phyloP scores from a whole-genome alignment of 208 protist genomes.

The Acanthamoeba triangularis region DNA sequence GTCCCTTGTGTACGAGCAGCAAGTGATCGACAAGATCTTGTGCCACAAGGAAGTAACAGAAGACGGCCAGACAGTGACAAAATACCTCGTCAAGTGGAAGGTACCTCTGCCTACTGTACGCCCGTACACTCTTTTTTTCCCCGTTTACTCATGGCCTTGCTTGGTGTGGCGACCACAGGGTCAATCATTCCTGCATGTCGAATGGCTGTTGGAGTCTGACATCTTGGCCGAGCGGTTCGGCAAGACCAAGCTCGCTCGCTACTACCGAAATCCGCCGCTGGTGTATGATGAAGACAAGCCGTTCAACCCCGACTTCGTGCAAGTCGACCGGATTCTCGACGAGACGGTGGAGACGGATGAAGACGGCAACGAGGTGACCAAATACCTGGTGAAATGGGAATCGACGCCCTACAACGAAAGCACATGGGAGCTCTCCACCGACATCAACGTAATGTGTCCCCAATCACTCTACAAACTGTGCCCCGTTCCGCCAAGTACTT shows the following conservation, averaged over 20 bases:
- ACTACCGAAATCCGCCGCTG: conserved; percentile 50
- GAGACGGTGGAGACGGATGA: conserved; percentile 12
- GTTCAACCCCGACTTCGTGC: conserved; percentile 73
- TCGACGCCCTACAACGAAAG: conserved; percentile 85
- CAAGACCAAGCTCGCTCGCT: conserved; percentile 65
- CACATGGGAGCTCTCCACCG: conserved; percentile 89
- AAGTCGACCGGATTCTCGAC: conserved; percentile 51
- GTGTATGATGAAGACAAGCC: conserved; percentile 74
- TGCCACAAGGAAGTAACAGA: conserved; percentile 56
- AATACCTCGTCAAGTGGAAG: conserved; percentile 79
- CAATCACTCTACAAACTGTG: too few relatives aligned
- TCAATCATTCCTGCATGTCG: conserved; percentile 63
- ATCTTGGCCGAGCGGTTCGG: conserved; percentile 67
- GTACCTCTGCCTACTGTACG: background rate
- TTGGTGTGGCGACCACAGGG: background rate
- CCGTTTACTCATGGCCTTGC: background rate
- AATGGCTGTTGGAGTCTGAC: conserved; percentile 63
- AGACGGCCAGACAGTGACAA: background rate
- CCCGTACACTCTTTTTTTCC: background rate
- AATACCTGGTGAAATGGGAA: conserved; percentile 91
- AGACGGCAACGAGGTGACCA: conserved; percentile 1
- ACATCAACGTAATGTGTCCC: conserved; percentile 74
- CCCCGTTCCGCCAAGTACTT: background rate
- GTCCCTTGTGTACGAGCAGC: background rate
- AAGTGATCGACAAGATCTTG: conserved; percentile 73